phyloP scores from a whole-genome alignment of 1,284 basidiomycete species.

The Puccinia brachypodii region DNA sequence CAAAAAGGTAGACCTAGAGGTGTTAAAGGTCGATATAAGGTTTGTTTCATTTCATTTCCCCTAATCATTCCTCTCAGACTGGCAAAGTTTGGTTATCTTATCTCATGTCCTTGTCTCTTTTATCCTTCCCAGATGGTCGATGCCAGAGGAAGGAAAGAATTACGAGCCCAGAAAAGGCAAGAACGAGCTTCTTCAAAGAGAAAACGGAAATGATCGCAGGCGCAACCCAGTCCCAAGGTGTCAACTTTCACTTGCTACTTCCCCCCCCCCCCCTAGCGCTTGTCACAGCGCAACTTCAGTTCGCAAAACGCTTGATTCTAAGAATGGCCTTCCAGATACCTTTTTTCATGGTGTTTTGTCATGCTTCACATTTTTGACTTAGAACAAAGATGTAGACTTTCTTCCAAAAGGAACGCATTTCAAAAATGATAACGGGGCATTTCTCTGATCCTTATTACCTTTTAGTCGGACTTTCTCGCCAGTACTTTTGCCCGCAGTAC shows the following conservation, averaged over 20 bases:
- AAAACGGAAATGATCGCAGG: slow-evolving; percentile 14
- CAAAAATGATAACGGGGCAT: neutral
- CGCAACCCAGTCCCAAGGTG: neutral
- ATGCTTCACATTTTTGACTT: too few species aligned
- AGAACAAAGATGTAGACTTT: neutral
- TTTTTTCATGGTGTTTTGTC: too few species aligned
- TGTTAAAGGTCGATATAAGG: slow-evolving; percentile 69
- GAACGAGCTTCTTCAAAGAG: slow-evolving; percentile 53
- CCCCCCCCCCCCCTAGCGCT: neutral
- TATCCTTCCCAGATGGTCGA: slow-evolving; percentile 78
- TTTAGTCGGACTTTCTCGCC: neutral
- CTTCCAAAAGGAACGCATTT: neutral
- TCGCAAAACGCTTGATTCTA: too few species aligned
- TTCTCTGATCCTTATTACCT: too few species aligned
- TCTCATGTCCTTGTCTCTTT: neutral
- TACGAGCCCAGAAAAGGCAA: slow-evolving; percentile 54
- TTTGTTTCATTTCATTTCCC: slow-evolving; percentile 29
- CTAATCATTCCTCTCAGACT: slow-evolving; percentile 59
- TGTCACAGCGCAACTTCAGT: neutral
- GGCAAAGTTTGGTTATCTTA: neutral
- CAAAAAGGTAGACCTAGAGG: slow-evolving; percentile 92
- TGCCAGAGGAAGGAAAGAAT: slow-evolving; percentile 54
- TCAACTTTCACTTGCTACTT: neutral
- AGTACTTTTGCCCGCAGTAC: neutral
- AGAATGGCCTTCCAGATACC: too few species aligned